Base-by-base conservation (phyloP, 768 basidiomycete genomes). In the Termitomyces sp. region DNA sequence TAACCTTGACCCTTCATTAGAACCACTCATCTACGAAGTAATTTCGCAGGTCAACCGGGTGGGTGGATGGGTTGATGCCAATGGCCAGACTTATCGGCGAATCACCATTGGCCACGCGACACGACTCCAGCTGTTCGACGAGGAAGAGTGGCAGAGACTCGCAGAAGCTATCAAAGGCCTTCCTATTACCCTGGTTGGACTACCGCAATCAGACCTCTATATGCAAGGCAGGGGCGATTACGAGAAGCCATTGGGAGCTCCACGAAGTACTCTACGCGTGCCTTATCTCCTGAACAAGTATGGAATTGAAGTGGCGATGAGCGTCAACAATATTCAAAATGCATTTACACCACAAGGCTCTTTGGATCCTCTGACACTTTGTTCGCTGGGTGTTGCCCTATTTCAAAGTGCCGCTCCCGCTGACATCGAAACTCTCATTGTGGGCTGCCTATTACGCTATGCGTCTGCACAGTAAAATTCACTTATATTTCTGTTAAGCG, bases 301-400 rank as follows among this genome's bases (percentile, higher is more conserved):
- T 64, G 73, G 76, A 11, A 57, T 85, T 31, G 70, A 74, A 45
- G 69, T 82, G 53, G 82, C 81, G 53, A 76, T 84, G 76, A 73
- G 79, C 54, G 80, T 86, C 38, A 85, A 86, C 68, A 85, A 86
- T 63, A 77, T 85, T 62, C 79, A 79, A 60, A 87, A 87, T 61
- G 80, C 82, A 31, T 87, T 86, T 66, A 86, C 81, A 37, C 86
- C 85, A 41, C 85, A 87, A 70, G 86, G 85, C 51, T 78, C 77
- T 28, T 64, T 81, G 44, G 85, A 85, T 70, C 84, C 85, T 9
- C 69, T 87, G n/a, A 73, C 76, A 5, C 68, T 87, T 53, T 79
- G 82, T 50, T 74, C 80, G 37, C 76, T 87, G 45, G 83, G 80
- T 19, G 79, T 83, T 11, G 80, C 76, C 3, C 60, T 85, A 31